Conservation (phyloP, 2,329 filamentous ascomycete genomes). For the Claviceps arundinis region DNA sequence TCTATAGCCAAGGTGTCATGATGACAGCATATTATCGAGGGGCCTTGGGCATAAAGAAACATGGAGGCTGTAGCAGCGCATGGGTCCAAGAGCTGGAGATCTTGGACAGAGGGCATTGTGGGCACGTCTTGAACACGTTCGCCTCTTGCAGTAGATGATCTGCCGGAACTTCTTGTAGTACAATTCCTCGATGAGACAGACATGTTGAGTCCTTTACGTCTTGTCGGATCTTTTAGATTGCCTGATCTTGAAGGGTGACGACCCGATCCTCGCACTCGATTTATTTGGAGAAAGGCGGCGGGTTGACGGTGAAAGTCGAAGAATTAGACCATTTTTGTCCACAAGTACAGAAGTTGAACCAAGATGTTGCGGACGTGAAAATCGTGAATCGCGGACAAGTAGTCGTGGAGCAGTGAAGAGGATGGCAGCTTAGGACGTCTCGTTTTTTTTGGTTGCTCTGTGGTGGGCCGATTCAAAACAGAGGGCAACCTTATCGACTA, state of each 20-base stretch:
- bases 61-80: conserved; percentile 84
- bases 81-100: conserved; percentile 58
- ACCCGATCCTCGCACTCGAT: conserved; percentile 3
- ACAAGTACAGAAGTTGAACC: neutral
- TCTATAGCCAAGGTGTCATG: conserved; percentile 89
- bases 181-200: conserved; percentile 43
- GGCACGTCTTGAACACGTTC: conserved; percentile 35
- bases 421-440: neutral
- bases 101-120: conserved; percentile 35
- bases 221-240: conserved; percentile 11
- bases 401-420: neutral
- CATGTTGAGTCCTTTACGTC: conserved; percentile 31
- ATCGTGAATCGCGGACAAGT: neutral
- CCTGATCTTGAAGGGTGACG: conserved; percentile 7
- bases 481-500: neutral
- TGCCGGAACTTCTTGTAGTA: conserved; percentile 44
- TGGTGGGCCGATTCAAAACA: neutral
- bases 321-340: conserved; percentile 4
- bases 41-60: conserved; percentile 78
- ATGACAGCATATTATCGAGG: conserved; percentile 72
- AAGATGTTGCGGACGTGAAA: neutral
- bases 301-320: neutral
- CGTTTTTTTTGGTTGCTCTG: neutral
- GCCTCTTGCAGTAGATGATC: conserved; percentile 33
- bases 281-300: neutral